Evolutionary conservation across 345 rosid species (phyloP).

Genomic region (Melaleuca alternifolia): DNA sequence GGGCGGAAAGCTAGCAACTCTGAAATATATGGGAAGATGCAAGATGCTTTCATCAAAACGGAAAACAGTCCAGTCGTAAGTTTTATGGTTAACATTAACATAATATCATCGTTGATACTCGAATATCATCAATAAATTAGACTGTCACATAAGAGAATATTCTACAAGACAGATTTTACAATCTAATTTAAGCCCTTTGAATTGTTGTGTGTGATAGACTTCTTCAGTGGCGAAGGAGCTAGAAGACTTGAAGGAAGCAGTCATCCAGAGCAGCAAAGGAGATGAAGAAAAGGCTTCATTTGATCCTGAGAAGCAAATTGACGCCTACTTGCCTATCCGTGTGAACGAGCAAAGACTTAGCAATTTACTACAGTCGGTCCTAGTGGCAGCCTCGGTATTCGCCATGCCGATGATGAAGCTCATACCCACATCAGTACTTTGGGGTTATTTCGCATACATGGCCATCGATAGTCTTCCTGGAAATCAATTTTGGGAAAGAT

Average conservation of each 20-base stretch:
- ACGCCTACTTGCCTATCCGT: slow-evolving; percentile 68
- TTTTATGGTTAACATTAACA: not conserved
- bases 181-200: not conserved
- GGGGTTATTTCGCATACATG: slow-evolving; percentile 92
- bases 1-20: slow-evolving; percentile 42
- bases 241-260: slow-evolving; percentile 60
- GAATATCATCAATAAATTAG: not conserved
- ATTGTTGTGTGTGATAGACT: slow-evolving; percentile 7
- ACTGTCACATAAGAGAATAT: not conserved
- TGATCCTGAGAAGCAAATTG: slow-evolving; percentile 78
- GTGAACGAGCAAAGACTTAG: slow-evolving; percentile 85
- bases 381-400: slow-evolving; percentile 48
- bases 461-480: slow-evolving; percentile 90
- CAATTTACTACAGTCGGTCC: slow-evolving; percentile 62
- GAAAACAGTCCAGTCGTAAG: slow-evolving; percentile 52
- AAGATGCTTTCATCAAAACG: slow-evolving; percentile 54
- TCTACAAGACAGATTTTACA: not conserved
- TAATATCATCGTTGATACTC: not conserved
- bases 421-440: slow-evolving; percentile 74
- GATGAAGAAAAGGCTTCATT: slow-evolving; percentile 15
- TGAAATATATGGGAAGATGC: slow-evolving; percentile 60
- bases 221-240: slow-evolving; percentile 41
- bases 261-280: slow-evolving; percentile 34
- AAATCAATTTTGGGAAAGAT: slow-evolving; percentile 79
- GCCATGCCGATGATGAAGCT: slow-evolving; percentile 66